These are phyloP conservation scores for Solanum bukasovii DNA, from an alignment of 257 asterid genomes.

Conservation along the genomic window DNA sequence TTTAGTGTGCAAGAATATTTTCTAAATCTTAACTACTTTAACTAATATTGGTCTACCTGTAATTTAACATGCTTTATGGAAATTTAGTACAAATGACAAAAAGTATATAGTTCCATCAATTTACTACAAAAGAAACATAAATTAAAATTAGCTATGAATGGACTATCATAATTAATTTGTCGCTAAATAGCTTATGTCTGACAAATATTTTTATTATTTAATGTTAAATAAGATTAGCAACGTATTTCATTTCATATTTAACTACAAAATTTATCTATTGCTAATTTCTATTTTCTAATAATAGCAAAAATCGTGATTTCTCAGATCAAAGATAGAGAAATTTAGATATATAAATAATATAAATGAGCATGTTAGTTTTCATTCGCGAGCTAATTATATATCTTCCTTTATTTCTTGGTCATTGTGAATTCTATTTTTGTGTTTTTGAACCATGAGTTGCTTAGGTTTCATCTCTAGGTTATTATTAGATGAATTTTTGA, in stretches of 20 bases:
- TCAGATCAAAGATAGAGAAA: neutral
- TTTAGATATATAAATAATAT: neutral
- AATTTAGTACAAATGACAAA: neutral
- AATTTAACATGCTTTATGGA: neutral
- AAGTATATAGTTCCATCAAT: neutral
- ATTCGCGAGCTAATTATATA: neutral
- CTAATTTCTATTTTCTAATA: neutral
- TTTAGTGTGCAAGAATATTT: neutral
- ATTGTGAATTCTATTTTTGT: neutral
- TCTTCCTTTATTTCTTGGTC: neutral
- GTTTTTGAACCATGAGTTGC: neutral
- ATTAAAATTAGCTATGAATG: neutral
- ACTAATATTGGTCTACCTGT: neutral
- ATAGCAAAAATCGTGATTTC: neutral
- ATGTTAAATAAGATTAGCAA: neutral
- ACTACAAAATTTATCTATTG: neutral
- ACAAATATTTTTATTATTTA: neutral
- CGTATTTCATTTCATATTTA: neutral
- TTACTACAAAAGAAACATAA: no score
- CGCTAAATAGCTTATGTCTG: no score
- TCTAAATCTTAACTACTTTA: neutral
- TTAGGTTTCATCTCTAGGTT: no score
- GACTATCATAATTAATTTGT: no score
- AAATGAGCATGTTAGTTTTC: neutral
- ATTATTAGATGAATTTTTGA: no score